phyloP scores from a whole-genome alignment of 1,139 yeast genomes.

The Meyerozyma guilliermondii region DNA sequence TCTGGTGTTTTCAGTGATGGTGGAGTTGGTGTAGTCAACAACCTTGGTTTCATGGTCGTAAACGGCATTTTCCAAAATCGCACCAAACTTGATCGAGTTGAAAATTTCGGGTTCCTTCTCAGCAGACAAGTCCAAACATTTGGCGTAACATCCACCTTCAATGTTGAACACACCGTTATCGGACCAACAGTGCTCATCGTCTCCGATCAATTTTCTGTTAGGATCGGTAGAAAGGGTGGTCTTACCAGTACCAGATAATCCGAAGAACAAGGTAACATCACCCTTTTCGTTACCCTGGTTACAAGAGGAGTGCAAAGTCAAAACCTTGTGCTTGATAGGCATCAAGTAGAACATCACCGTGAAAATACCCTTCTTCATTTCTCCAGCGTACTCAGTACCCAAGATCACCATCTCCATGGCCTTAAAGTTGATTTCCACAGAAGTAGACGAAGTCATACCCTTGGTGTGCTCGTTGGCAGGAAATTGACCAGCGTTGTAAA shows the following conservation, averaged over 20 bases:
- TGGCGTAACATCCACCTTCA: conserved; percentile 99
- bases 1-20: conserved; percentile 95
- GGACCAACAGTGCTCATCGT: conserved; percentile 99
- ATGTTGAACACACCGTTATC: conserved; percentile 97
- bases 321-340: conserved; percentile 90
- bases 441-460: conserved; percentile 96
- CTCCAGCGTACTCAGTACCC: conserved; percentile 99
- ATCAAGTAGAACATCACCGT: conserved; percentile 98
- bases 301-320: conserved; percentile 93
- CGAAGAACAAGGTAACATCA: conserved; percentile 92
- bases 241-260: conserved; percentile 97
- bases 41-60: conserved; percentile 75
- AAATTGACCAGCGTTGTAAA: conserved; percentile 98
- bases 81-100: conserved; percentile 90
- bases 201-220: conserved; percentile 90
- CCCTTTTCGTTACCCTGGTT: conserved; percentile 78
- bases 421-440: conserved; percentile 94
- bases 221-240: conserved; percentile 97
- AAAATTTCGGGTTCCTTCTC: conserved; percentile 98
- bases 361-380: conserved; percentile 99
- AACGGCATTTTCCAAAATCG: conserved; percentile 90
- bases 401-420: conserved; percentile 98
- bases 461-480: conserved; percentile 96
- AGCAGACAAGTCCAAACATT: conserved; percentile 83
- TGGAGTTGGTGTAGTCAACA: conserved; percentile 78